A percentile compares a stretch with the other conserved stretches of the same genome.
phyloP scores from a whole-genome alignment of 306 rosid genomes.

The Urtica urens region DNA sequence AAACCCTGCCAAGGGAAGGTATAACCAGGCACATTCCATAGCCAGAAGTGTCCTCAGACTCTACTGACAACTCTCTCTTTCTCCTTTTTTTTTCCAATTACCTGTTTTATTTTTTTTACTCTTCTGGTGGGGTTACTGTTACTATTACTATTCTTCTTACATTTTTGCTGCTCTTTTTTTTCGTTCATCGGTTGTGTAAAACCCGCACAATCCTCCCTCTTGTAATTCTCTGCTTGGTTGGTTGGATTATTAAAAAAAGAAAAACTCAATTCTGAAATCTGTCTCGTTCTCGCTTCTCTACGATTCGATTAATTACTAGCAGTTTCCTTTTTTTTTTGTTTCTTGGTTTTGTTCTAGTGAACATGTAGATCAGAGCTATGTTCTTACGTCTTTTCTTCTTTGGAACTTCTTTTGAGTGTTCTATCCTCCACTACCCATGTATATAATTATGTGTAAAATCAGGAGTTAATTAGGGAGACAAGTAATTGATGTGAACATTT shows the following conservation, averaged over 20 bases:
- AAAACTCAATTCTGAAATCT: constrained; percentile 34
- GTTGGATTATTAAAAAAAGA: constrained; percentile 44
- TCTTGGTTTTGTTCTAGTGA: constrained; percentile 17
- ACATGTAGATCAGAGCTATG: no score
- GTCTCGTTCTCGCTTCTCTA: constrained; percentile 38
- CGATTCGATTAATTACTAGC: constrained; percentile 25
- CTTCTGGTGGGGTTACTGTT: constrained; percentile 16
- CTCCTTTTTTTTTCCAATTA: neutral
- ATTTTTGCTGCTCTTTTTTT: constrained; percentile 37
- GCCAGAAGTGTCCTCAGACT: constrained; percentile 89
- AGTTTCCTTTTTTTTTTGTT: constrained; percentile 25
- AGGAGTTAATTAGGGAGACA: constrained; percentile 2
- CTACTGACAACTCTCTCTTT: constrained; percentile 35
- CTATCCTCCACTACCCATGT: neutral
- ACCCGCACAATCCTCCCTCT: constrained; percentile 51
- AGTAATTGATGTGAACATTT: neutral
- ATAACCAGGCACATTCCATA: constrained; percentile 81
- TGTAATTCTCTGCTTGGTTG: constrained; percentile 66
- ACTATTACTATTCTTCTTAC: neutral
- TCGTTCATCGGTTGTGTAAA: constrained; percentile 43
- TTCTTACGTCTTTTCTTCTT: no score
- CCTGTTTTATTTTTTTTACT: constrained; percentile 23
- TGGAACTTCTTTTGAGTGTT: no score
- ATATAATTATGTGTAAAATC: constrained; percentile 1
- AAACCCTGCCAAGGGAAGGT: constrained; percentile 55